Conservation (phyloP, 2,329 filamentous ascomycete genomes). For the Botryotinia calthae region DNA sequence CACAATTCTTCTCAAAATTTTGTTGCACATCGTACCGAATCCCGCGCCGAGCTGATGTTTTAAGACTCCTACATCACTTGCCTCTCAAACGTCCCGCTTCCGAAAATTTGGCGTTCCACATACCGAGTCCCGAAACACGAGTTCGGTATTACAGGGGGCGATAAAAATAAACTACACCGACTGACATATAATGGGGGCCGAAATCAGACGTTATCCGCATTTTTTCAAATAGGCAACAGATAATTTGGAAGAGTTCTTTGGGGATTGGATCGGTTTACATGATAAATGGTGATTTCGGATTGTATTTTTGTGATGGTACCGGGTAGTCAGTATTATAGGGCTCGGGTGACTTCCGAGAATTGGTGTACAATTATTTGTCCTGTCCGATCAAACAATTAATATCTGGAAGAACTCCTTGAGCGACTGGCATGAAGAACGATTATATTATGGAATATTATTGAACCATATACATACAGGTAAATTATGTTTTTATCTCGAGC, state of each 20-base stretch:
- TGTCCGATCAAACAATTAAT: background rate
- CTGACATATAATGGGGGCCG: background rate
- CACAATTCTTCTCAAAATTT: background rate
- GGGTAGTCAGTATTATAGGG: background rate
- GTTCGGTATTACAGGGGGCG: background rate
- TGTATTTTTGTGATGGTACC: background rate
- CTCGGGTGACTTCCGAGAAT: background rate
- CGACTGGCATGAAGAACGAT: too few species aligned
- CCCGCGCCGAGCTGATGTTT: conserved; percentile 1
- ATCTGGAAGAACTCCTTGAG: background rate
- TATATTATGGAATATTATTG: background rate
- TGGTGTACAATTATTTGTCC: background rate
- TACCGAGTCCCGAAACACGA: background rate
- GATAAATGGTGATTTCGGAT: background rate
- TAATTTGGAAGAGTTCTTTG: background rate
- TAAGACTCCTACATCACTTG: background rate
- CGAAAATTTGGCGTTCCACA: background rate
- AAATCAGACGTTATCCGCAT: background rate
- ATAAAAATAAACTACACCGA: background rate
- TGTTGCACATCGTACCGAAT: conserved; percentile 16
- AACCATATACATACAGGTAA: background rate
- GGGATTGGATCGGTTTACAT: background rate
- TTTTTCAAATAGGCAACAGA: background rate
- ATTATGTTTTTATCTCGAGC: background rate
- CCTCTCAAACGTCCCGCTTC: background rate